Conservation (phyloP, 495 filamentous ascomycete species). For the Hypoxylon cercidicola region DNA sequence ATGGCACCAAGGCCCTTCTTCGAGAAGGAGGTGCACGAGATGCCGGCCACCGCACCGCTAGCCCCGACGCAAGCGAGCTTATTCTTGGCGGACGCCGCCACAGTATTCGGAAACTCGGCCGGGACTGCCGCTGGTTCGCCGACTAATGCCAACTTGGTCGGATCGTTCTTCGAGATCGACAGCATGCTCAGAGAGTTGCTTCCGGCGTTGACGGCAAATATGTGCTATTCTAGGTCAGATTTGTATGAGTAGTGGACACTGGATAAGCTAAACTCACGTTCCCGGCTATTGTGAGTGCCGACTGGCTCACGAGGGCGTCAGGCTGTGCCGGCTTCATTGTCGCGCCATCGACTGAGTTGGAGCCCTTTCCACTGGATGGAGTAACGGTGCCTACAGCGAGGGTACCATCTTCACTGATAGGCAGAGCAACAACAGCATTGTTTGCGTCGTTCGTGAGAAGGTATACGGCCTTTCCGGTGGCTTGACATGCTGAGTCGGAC, state of each 20-base stretch:
- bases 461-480: constrained; percentile 60
- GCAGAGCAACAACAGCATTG: constrained; percentile 60
- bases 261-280: constrained; percentile 49
- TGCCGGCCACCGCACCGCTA: constrained; percentile 62
- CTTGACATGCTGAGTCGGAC: constrained; percentile 6
- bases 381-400: constrained; percentile 51
- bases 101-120: constrained; percentile 68
- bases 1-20: constrained; percentile 51
- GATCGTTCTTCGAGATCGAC: constrained; percentile 56
- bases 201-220: constrained; percentile 71
- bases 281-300: constrained; percentile 58
- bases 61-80: constrained; percentile 64
- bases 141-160: constrained; percentile 56
- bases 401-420: constrained; percentile 56
- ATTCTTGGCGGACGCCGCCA: constrained; percentile 60
- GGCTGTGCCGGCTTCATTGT: constrained; percentile 53
- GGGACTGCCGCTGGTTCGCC: constrained; percentile 55
- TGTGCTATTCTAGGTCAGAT: constrained; percentile 40
- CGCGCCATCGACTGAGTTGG: constrained; percentile 44
- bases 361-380: constrained; percentile 52
- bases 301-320: constrained; percentile 64
- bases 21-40: constrained; percentile 62
- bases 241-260: background rate
- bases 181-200: constrained; percentile 68
- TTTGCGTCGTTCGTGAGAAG: constrained; percentile 59